phyloP scores from a whole-genome alignment of 192 early-diverging fungal genomes.

The Linnemannia elongata region DNA sequence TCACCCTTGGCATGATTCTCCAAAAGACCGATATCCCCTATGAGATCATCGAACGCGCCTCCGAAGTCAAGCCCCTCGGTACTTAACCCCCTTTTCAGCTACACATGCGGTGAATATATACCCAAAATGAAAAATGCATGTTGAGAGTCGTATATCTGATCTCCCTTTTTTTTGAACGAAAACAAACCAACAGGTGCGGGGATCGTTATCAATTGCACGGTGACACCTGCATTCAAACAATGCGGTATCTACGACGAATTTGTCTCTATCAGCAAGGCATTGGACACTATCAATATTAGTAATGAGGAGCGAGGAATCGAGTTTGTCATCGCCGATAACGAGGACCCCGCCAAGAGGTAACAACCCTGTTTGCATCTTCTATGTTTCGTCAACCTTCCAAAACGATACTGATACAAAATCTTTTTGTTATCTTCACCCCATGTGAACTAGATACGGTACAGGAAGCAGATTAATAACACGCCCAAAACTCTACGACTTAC shows the following conservation, averaged over 20 bases:
- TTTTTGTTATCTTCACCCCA: neutral
- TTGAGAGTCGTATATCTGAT: no score
- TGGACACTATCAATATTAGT: neutral
- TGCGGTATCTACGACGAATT: conserved; percentile 7
- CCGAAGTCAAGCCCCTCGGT: neutral
- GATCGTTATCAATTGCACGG: no score
- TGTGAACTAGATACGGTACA: neutral
- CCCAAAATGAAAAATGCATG: neutral
- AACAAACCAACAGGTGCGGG: no score
- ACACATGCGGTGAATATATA: neutral
- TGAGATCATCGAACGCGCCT: neutral
- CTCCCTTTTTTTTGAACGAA: no score
- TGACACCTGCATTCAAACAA: no score
- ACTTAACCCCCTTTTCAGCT: neutral
- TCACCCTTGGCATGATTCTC: neutral
- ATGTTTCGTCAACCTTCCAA: no score
- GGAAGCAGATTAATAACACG: neutral
- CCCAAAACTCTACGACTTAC: conserved; percentile 11
- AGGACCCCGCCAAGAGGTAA: neutral
- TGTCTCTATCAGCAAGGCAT: neutral
- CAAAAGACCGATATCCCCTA: neutral
- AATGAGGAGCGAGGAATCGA: neutral
- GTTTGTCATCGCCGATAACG: neutral
- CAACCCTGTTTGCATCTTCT: no score
- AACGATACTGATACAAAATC: no score